Percentiles rank a stretch among this genome's conserved stretches.
These are phyloP conservation scores for Colletotrichum chrysophilum DNA, from an alignment of 2,329 filamentous ascomycete genomes.

Conservation along the genomic window DNA sequence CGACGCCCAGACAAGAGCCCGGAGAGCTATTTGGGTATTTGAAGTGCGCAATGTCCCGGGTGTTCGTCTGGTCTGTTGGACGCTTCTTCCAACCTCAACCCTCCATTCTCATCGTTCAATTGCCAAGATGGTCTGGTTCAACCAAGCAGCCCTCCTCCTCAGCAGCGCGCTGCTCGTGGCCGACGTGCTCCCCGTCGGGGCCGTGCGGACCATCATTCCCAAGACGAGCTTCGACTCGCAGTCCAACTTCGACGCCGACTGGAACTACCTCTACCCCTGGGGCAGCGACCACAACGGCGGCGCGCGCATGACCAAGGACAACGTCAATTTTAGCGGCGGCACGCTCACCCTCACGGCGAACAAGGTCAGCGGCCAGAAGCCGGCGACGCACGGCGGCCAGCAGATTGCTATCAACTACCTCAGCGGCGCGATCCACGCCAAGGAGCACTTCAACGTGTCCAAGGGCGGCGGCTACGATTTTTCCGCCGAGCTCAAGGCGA, in stretches of 20 bases:
- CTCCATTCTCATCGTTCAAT: not conserved
- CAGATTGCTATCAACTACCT: conserved; percentile 56
- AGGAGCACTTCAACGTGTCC: conserved; percentile 43
- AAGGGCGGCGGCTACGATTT: conserved; percentile 46
- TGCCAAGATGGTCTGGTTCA: conserved; percentile 5
- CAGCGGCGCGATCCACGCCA: conserved; percentile 48
- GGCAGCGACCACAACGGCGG: conserved; percentile 63
- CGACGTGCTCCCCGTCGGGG: not conserved
- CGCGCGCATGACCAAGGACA: conserved; percentile 56
- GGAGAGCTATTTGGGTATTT: not conserved
- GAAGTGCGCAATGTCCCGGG: not conserved
- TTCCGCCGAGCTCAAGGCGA: conserved; percentile 43
- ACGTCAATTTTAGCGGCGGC: conserved; percentile 46
- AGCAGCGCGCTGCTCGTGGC: conserved; percentile 11
- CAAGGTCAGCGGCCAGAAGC: conserved; percentile 44
- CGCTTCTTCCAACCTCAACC: not conserved
- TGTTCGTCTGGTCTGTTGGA: not conserved
- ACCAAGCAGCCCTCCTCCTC: conserved; percentile 1
- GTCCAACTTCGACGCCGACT: conserved; percentile 45
- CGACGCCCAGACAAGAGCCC: not conserved
- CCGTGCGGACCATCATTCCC: conserved; percentile 18
- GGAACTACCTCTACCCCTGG: conserved; percentile 58
- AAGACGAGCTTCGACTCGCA: conserved; percentile 7
- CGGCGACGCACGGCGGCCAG: conserved; percentile 40
- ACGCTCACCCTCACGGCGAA: conserved; percentile 53